phyloP scores from a whole-genome alignment of 345 rosid species.

The Camelina hispida region DNA sequence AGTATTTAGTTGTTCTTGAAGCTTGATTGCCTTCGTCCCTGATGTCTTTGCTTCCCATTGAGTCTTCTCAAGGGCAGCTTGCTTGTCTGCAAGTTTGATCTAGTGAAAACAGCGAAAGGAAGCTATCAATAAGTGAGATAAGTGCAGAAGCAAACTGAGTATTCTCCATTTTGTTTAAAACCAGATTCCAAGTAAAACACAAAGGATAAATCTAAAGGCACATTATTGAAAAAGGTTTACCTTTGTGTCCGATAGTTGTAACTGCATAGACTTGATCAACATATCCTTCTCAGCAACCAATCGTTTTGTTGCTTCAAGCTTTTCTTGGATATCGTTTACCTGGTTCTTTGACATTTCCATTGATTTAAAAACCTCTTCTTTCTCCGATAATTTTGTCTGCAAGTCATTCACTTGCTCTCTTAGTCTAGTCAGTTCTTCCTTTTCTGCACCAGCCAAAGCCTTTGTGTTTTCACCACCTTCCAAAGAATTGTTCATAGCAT shows the following conservation, averaged over 20 bases:
- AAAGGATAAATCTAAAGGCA: background rate
- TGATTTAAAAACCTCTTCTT: slow-evolving; percentile 84
- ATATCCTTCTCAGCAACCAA: slow-evolving; percentile 70
- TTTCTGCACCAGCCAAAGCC: slow-evolving; percentile 55
- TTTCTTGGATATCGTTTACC: slow-evolving; percentile 51
- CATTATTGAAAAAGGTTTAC: slow-evolving; percentile 40
- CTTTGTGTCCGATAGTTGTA: slow-evolving; percentile 89
- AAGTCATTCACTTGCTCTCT: slow-evolving; percentile 79
- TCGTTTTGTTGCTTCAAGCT: slow-evolving; percentile 65
- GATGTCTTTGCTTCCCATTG: slow-evolving; percentile 94
- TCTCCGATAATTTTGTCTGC: slow-evolving; percentile 68
- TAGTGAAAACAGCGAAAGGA: slow-evolving; percentile 37
- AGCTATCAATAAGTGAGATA: slow-evolving; percentile 19
- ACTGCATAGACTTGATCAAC: slow-evolving; percentile 67
- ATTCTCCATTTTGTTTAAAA: slow-evolving; percentile 18
- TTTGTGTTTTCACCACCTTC: slow-evolving; percentile 60
- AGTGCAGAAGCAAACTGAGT: background rate
- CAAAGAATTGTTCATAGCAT: slow-evolving; percentile 44
- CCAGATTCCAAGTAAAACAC: slow-evolving; percentile 8
- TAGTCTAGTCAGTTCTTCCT: slow-evolving; percentile 64
- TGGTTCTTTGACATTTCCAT: slow-evolving; percentile 61
- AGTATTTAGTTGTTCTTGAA: slow-evolving; percentile 70
- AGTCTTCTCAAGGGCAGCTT: slow-evolving; percentile 87
- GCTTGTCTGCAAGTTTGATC: slow-evolving; percentile 97
- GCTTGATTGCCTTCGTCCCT: slow-evolving; percentile 64